Percentiles rank a stretch among this genome's conserved stretches.
These are phyloP conservation scores for Striga asiatica DNA, from an alignment of 257 asterid species.

Conservation along the genomic window DNA sequence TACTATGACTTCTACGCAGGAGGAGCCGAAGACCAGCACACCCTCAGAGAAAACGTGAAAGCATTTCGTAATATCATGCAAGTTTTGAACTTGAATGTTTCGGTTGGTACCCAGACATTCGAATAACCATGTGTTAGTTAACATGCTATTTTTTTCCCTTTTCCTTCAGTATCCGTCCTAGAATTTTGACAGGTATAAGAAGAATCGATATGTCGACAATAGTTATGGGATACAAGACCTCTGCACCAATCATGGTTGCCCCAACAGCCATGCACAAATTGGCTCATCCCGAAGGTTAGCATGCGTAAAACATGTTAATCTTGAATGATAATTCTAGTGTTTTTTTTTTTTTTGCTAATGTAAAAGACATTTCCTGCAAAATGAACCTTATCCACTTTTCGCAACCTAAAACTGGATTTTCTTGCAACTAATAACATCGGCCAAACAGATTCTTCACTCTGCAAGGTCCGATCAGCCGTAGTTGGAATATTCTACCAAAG, in stretches of 20 bases:
- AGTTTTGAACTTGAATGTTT: not conserved
- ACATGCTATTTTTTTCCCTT: not conserved
- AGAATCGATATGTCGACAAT: not conserved
- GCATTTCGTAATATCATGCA: not conserved
- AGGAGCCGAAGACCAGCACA: not conserved
- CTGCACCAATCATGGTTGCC: not conserved
- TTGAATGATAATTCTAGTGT: too few relatives aligned
- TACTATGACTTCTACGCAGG: not conserved
- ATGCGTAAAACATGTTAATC: not conserved
- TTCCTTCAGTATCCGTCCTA: not conserved
- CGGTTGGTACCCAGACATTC: not conserved
- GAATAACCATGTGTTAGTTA: not conserved
- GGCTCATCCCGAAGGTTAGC: not conserved
- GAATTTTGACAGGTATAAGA: not conserved
- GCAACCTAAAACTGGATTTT: too few relatives aligned
- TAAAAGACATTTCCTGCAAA: too few relatives aligned
- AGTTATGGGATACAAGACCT: not conserved
- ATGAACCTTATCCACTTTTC: too few relatives aligned
- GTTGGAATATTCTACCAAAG: too few relatives aligned
- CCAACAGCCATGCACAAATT: not conserved
- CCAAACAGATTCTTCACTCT: too few relatives aligned
- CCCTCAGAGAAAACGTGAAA: not conserved
- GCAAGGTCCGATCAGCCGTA: too few relatives aligned
- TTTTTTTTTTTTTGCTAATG: not conserved
- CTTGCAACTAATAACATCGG: too few relatives aligned